Evolutionary conservation across 352 stramenopile genomes (phyloP).

Genomic region (Phytophthora meadii): DNA sequence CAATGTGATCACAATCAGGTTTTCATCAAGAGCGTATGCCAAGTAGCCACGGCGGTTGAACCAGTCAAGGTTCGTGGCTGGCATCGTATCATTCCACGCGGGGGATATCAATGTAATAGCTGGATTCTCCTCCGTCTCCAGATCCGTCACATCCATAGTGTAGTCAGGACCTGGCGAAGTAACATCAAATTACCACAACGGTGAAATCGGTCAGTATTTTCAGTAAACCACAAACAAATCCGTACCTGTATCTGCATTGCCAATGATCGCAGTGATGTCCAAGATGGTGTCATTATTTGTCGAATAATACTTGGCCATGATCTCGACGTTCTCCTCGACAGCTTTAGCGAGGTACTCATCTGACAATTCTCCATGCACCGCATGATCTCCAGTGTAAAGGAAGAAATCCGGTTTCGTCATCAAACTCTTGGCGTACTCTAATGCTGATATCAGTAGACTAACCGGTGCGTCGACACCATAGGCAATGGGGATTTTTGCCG

Average conservation of each 20-base stretch:
- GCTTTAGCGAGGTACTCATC: constrained; percentile 59
- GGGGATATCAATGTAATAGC: constrained; percentile 60
- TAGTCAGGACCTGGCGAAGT: constrained; percentile 64
- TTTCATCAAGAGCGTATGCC: constrained; percentile 67
- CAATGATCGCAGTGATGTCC: constrained; percentile 73
- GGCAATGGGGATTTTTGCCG: constrained; percentile 39
- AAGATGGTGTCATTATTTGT: constrained; percentile 32
- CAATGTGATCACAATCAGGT: constrained; percentile 72
- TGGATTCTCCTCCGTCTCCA: constrained; percentile 56
- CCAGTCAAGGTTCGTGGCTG: constrained; percentile 51
- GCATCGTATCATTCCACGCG: constrained; percentile 64
- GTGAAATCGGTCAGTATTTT: constrained; percentile 3
- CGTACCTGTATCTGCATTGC: constrained; percentile 73
- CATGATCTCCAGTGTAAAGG: constrained; percentile 80
- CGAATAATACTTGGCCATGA: constrained; percentile 67
- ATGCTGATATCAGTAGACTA: constrained; percentile 62
- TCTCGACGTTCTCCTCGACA: constrained; percentile 64
- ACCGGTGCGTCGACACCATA: constrained; percentile 62
- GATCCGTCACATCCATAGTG: constrained; percentile 78
- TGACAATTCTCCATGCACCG: constrained; percentile 59
- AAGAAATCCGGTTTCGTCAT: constrained; percentile 71
- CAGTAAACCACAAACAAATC: neutral
- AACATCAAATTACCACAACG: neutral
- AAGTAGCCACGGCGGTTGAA: constrained; percentile 73
- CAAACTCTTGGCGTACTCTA: constrained; percentile 65